phyloP scores from a whole-genome alignment of 1,139 yeast genomes.

The Debaryomyces nepalensis region DNA sequence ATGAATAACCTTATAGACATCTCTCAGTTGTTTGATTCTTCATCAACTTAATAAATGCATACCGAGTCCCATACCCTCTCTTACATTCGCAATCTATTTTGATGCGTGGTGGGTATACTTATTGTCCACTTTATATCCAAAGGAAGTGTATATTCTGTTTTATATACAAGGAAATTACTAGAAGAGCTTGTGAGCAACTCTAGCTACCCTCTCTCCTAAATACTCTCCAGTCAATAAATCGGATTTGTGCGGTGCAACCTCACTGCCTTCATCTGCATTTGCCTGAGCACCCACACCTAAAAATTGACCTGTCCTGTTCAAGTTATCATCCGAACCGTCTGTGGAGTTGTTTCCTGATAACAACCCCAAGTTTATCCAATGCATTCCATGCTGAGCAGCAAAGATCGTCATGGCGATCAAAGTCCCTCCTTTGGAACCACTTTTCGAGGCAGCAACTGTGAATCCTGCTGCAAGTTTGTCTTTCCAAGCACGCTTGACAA shows the following conservation, averaged over 20 bases:
- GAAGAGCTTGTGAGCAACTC: background rate
- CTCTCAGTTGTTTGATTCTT: too few species aligned
- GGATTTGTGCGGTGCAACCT: background rate
- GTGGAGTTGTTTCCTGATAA: background rate
- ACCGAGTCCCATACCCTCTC: too few species aligned
- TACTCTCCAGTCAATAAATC: background rate
- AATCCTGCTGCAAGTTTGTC: background rate
- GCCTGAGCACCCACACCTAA: background rate
- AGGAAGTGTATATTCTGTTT: too few species aligned
- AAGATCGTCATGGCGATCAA: background rate
- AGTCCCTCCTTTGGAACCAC: background rate
- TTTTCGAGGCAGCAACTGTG: background rate
- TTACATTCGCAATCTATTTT: too few species aligned
- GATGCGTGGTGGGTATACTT: too few species aligned
- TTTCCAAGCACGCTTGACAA: background rate
- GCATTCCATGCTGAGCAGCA: background rate
- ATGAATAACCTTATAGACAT: too few species aligned
- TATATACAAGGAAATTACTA: too few species aligned
- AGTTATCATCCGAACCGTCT: background rate
- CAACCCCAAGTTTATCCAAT: slow-evolving; percentile 2
- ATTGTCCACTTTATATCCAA: too few species aligned
- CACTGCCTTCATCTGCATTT: background rate
- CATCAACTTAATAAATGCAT: too few species aligned
- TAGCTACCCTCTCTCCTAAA: background rate
- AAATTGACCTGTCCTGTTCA: background rate